Evolutionary conservation across 2,329 filamentous ascomycete species (phyloP).

Genomic region (Phoma sp.): DNA sequence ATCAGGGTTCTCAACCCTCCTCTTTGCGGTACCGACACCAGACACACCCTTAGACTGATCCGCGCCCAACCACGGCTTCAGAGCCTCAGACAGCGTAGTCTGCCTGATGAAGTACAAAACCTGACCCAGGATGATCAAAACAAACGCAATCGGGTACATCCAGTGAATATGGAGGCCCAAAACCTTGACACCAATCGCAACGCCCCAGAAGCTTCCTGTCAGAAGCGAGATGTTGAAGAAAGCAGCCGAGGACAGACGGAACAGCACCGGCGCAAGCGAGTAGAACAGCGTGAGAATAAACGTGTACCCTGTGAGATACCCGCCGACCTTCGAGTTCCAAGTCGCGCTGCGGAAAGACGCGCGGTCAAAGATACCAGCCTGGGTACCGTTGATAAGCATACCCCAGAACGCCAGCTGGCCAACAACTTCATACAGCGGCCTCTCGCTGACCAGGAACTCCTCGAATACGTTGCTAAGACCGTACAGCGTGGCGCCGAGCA

Average conservation of each 20-base stretch:
- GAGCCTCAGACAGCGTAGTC: slow-evolving; percentile 80
- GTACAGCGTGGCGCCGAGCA: slow-evolving; percentile 89
- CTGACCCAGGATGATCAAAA: slow-evolving; percentile 85
- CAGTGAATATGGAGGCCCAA: slow-evolving; percentile 82
- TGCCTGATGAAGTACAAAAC: slow-evolving; percentile 87
- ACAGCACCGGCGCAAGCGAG: slow-evolving; percentile 80
- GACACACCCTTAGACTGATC: slow-evolving; percentile 70
- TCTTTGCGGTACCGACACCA: slow-evolving; percentile 40
- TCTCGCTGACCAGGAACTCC: slow-evolving; percentile 88
- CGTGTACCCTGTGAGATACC: slow-evolving; percentile 91
- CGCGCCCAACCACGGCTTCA: slow-evolving; percentile 92
- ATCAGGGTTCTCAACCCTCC: slow-evolving; percentile 37
- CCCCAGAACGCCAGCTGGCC: slow-evolving; percentile 89
- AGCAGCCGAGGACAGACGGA: slow-evolving; percentile 87
- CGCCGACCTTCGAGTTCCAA: slow-evolving; percentile 64
- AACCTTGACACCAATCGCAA: slow-evolving; percentile 87
- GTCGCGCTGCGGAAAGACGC: slow-evolving; percentile 62
- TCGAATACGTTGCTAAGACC: slow-evolving; percentile 90
- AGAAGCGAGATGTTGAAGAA: slow-evolving; percentile 97
- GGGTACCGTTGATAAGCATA: slow-evolving; percentile 87
- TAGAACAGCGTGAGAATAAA: slow-evolving; percentile 85
- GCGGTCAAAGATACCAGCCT: slow-evolving; percentile 92
- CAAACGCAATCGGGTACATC: slow-evolving; percentile 95
- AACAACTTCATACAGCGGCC: slow-evolving; percentile 90
- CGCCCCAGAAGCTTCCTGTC: slow-evolving; percentile 96